These are phyloP conservation scores for Vaccinium myrtillus DNA, from an alignment of 148 eudicot genomes.

Conservation along the genomic window DNA sequence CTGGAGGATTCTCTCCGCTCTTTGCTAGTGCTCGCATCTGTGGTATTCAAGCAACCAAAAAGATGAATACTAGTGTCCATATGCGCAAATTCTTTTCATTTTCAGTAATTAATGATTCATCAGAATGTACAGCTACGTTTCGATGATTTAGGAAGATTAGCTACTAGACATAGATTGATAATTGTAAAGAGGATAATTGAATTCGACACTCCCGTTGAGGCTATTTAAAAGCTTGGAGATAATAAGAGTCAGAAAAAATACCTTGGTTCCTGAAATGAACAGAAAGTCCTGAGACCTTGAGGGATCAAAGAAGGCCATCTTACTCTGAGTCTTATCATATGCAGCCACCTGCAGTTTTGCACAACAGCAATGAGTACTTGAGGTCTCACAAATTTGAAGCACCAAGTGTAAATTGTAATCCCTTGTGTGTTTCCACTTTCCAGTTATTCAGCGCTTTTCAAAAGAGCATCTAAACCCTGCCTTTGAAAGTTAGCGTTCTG, in stretches of 20 bases:
- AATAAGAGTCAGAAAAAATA: conserved; percentile 13
- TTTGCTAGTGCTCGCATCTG: conserved; percentile 89
- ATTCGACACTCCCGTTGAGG: not conserved
- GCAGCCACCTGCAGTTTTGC: conserved; percentile 74
- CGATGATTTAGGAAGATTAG: not conserved
- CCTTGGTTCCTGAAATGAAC: conserved; percentile 98
- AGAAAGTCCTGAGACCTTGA: conserved; percentile 85
- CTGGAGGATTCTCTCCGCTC: conserved; percentile 67
- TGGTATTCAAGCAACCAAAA: not conserved
- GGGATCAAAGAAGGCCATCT: conserved; percentile 97
- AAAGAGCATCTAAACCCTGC: not conserved
- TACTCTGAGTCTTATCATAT: conserved; percentile 79
- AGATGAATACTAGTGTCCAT: not conserved
- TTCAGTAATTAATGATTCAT: no score
- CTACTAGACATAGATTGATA: not conserved
- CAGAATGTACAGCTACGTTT: no score
- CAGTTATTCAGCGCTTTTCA: not conserved
- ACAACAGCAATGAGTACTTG: not conserved
- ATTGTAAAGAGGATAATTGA: not conserved
- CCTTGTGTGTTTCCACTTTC: not conserved
- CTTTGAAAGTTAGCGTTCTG: not conserved
- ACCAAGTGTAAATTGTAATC: not conserved
- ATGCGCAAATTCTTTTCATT: not conserved
- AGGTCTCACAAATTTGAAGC: not conserved
- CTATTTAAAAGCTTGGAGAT: not conserved